These are phyloP conservation scores for Sordariomycetes sp. DNA, from an alignment of 2,329 filamentous ascomycete genomes.

Conservation along the genomic window DNA sequence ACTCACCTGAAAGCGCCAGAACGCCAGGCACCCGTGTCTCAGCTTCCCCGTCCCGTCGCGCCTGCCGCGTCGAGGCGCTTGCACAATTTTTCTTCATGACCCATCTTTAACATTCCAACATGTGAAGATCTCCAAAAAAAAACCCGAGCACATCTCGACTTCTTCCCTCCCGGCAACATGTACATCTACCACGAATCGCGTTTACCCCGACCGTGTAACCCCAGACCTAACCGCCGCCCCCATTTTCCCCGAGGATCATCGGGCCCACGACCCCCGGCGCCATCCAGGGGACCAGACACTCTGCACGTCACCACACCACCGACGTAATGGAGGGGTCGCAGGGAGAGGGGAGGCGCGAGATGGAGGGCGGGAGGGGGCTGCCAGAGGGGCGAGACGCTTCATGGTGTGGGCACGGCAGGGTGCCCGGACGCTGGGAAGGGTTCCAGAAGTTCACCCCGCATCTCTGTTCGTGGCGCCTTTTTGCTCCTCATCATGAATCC, in stretches of 20 bases:
- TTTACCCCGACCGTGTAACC: background rate
- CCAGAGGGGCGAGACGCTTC: background rate
- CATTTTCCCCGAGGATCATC: background rate
- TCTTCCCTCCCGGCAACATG: background rate
- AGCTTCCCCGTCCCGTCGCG: too few relatives aligned
- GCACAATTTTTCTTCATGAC: too few relatives aligned
- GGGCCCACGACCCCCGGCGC: background rate
- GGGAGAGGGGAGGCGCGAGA: background rate
- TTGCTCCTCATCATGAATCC: background rate
- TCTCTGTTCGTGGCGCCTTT: background rate
- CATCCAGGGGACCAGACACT: background rate
- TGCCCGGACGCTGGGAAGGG: background rate
- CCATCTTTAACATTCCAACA: too few relatives aligned
- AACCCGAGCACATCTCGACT: background rate
- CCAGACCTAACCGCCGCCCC: background rate
- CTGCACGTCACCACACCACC: background rate
- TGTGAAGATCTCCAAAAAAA: too few relatives aligned
- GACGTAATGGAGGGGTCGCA: background rate
- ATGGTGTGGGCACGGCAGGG: background rate
- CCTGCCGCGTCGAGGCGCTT: too few relatives aligned
- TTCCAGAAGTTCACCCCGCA: background rate
- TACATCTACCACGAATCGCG: background rate
- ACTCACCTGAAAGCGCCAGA: too few relatives aligned
- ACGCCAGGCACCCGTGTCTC: too few relatives aligned
- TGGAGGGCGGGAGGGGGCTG: background rate